Conservation (phyloP, 768 basidiomycete species). For the Agrocybe praecox region DNA sequence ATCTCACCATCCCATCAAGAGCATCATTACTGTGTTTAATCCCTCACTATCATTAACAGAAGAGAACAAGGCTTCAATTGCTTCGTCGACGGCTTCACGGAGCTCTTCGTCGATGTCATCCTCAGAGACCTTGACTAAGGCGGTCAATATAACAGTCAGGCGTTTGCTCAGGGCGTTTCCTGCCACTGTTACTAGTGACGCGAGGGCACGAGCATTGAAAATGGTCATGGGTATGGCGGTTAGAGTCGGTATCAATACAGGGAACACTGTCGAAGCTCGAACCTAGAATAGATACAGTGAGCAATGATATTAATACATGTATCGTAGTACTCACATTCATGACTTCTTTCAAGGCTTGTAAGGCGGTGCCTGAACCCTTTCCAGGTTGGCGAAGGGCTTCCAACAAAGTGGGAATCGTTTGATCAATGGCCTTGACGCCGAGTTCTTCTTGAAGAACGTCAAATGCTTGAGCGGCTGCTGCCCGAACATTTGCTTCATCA, state of each 20-base stretch:
- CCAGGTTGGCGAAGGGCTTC: constrained; percentile 94
- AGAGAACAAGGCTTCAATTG: constrained; percentile 70
- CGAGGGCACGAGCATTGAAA: constrained; percentile 93
- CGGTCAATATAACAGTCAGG: constrained; percentile 73
- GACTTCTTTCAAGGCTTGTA: constrained; percentile 91
- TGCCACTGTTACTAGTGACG: constrained; percentile 91
- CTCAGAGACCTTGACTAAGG: constrained; percentile 81
- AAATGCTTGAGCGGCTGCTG: constrained; percentile 87
- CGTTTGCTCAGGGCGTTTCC: constrained; percentile 88
- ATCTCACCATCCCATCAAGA: constrained; percentile 84
- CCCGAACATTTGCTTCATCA: constrained; percentile 79
- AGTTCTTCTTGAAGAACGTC: constrained; percentile 92
- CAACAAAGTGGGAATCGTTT: constrained; percentile 93
- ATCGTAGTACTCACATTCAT: constrained; percentile 67
- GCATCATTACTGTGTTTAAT: constrained; percentile 85
- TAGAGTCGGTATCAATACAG: constrained; percentile 92
- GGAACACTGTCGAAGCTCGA: constrained; percentile 94
- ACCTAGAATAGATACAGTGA: constrained; percentile 52
- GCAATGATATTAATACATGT: neutral
- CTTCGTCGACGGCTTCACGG: constrained; percentile 67
- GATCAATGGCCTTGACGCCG: constrained; percentile 90
- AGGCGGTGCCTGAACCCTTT: constrained; percentile 91
- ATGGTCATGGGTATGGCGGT: constrained; percentile 89
- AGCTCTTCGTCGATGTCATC: constrained; percentile 72
- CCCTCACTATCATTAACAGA: constrained; percentile 89